Evolutionary conservation across 768 basidiomycete species (phyloP), one percentile per base, ranked within the genome.

Genomic region (Serendipita sp.): DNA sequence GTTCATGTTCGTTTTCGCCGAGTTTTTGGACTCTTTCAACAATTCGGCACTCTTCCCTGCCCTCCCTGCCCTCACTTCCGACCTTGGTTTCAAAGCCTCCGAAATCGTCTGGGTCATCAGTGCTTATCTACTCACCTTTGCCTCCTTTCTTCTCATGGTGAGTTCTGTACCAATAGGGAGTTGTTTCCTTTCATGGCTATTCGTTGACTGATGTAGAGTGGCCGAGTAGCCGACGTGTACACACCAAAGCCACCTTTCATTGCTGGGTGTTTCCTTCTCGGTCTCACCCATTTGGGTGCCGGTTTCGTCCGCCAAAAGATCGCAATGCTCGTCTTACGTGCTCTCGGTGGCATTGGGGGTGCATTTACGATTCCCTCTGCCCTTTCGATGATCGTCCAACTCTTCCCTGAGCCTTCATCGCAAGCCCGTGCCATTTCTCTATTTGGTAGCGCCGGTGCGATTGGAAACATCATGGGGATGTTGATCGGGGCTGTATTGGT

Each of bases 301-400:
- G 81, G 81, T 28, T 83, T 84, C 66, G 72, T 74, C 32, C 65
- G 73, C 28, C 72, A 76, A 69, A 78, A 80, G 68, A 76, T 82
- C 63, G 74, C 73, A 0, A 72, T 85, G 48, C 74, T 83, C 44
- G 73, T 81, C 46, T 70, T 85, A 0, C 75, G 83, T 68, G 82
- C 79, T 2, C 58, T 84, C 7, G 78, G 74, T 67, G 83, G 83
- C 18, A 74, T 78, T 41, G 75, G 80, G 77, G 51, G 79, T 23
- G 75, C 80, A 1, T 70, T 81, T 73, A 79, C 78, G 7, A 76
- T 82, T 44, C 81, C 81, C 2, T 79, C 80, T 2, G 78, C 81
- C 3, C 71, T 79, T 15, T 72, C 76, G 41, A 73, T 83, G 41
- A 75, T 83, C 32, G 79, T 82, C 3, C 75, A 76, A 51, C 72